Conservation (phyloP, 2,329 filamentous ascomycete genomes). For the Xylaria digitata region DNA sequence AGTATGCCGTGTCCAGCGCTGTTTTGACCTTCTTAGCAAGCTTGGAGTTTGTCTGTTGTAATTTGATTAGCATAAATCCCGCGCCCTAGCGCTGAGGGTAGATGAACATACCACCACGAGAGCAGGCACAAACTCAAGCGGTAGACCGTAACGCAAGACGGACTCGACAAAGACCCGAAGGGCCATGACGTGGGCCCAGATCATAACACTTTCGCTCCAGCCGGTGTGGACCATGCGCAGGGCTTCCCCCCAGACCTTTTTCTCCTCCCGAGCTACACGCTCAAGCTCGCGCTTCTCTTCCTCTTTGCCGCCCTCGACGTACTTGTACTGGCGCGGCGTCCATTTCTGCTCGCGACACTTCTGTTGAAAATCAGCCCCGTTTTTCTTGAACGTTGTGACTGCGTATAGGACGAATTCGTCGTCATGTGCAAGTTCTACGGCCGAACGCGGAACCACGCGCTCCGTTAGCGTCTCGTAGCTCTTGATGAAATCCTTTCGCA, state of each 20-base stretch:
- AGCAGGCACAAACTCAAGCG: conserved; percentile 87
- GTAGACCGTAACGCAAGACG: conserved; percentile 93
- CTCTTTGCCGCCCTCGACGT: conserved; percentile 88
- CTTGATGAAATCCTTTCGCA: conserved; percentile 88
- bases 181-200: conserved; percentile 92
- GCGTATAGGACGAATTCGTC: conserved; percentile 90
- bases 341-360: conserved; percentile 94
- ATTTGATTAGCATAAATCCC: conserved; percentile 12
- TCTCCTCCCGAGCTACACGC: conserved; percentile 83
- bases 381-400: conserved; percentile 94
- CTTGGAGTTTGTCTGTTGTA: conserved; percentile 80
- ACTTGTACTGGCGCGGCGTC: conserved; percentile 94
- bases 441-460: conserved; percentile 94
- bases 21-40: conserved; percentile 79
- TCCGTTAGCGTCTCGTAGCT: conserved; percentile 88
- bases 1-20: conserved; percentile 85
- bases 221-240: conserved; percentile 87
- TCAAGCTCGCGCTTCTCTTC: conserved; percentile 90
- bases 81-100: background rate
- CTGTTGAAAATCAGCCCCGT: conserved; percentile 85
- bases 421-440: conserved; percentile 81
- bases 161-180: conserved; percentile 97
- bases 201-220: conserved; percentile 96
- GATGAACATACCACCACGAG: conserved; percentile 77
- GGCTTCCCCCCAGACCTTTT: conserved; percentile 92